phyloP scores from a whole-genome alignment of 257 asterid species.

The Capsicum baccatum region DNA sequence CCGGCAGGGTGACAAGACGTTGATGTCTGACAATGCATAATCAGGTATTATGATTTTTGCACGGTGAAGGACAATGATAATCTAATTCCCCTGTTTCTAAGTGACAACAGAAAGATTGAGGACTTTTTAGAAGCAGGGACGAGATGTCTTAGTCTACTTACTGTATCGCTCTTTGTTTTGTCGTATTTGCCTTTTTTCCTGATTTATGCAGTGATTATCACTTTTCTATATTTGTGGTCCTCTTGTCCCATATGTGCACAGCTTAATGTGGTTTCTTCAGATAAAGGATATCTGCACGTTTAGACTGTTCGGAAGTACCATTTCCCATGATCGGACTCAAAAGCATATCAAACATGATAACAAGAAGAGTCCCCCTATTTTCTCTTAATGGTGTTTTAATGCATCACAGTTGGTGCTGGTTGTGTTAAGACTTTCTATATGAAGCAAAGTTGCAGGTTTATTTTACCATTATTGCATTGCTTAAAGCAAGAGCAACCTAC shows the following conservation, averaged over 20 bases:
- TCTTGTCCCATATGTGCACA: neutral
- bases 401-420: neutral
- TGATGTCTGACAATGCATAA: neutral
- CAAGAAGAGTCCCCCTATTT: neutral
- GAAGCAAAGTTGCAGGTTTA: neutral
- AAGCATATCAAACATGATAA: neutral
- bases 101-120: neutral
- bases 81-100: neutral
- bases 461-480: neutral
- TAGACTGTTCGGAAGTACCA: neutral
- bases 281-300: neutral
- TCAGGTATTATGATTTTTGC: neutral
- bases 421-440: neutral
- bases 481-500: neutral
- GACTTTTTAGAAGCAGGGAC: neutral
- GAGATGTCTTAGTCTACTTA: neutral
- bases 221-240: neutral
- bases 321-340: neutral
- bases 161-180: neutral
- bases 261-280: neutral
- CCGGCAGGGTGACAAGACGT: no score
- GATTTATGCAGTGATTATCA: neutral
- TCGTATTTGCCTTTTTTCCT: neutral
- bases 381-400: neutral
- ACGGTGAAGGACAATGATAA: neutral